Conservation (phyloP, 1,284 basidiomycete genomes). For the Clitocybe nebularis region DNA sequence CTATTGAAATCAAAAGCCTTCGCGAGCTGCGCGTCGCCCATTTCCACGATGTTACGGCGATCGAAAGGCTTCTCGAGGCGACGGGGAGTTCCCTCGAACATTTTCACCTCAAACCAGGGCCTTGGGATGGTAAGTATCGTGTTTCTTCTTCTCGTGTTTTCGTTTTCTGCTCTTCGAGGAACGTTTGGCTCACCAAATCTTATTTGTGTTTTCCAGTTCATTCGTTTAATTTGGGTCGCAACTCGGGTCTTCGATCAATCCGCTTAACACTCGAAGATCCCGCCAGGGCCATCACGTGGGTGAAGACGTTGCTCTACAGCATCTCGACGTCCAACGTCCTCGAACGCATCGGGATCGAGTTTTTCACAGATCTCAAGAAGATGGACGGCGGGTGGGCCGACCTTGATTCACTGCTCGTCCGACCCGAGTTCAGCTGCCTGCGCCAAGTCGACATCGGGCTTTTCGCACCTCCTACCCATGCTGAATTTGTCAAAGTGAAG, state of each 20-base stretch:
- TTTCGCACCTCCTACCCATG: constrained; percentile 30
- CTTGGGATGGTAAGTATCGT: constrained; percentile 31
- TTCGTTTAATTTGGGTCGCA: constrained; percentile 31
- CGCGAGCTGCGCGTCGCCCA: constrained; percentile 38
- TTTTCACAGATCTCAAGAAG: constrained; percentile 34
- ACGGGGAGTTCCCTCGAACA: constrained; percentile 33
- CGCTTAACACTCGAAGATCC: constrained; percentile 37
- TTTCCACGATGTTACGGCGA: constrained; percentile 30
- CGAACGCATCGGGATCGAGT: constrained; percentile 32
- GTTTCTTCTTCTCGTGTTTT: constrained; percentile 8
- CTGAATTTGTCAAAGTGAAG: constrained; percentile 29
- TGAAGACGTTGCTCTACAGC: constrained; percentile 27
- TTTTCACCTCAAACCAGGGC: constrained; percentile 39
- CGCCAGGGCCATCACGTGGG: constrained; percentile 32
- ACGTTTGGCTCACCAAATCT: too few species aligned
- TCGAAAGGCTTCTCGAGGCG: constrained; percentile 29
- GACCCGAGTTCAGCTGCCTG: constrained; percentile 22
- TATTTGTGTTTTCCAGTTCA: constrained; percentile 23
- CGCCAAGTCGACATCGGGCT: constrained; percentile 34
- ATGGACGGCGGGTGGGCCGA: constrained; percentile 28
- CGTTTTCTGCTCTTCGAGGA: constrained; percentile 5
- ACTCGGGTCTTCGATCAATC: constrained; percentile 31
- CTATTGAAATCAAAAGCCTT: constrained; percentile 29
- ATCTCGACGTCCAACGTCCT: constrained; percentile 21
- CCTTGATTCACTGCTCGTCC: constrained; percentile 29